Base-by-base conservation (phyloP, 2,329 filamentous ascomycete species). In the Aspergillus floridensis region DNA sequence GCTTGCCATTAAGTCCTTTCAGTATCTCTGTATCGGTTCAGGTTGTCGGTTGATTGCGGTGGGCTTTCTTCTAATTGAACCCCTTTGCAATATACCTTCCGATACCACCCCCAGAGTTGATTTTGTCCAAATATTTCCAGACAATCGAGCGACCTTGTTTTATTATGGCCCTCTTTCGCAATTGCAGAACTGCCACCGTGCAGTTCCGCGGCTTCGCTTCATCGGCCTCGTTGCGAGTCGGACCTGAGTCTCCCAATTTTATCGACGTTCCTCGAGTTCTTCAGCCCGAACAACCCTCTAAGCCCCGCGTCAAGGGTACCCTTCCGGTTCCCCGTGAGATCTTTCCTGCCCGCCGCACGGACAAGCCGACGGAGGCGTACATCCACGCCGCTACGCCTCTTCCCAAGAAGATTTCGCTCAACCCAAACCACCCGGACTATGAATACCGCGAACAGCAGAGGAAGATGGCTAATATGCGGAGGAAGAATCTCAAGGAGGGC, bases 201-300 rank as follows among this genome's bases (percentile, higher is more conserved):
- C 75, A 77, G 62, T 66, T 71, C 69, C 76, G 76, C 59, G 70
- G 74, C 56, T 77, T 79, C 66, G 66, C 74, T 51, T 73, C 74
- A 29, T 73, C 76, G 12, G 61, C 74, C 58, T 67, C 59, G 49
- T 69, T 70, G 59, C 70, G 74, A 66, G 71, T 77, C 57, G 75
- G 75, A 29, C 93, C 95, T 52, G 91, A 97, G 74, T 96, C 92
- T 38, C 93, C 95, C 50, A 84, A 85, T 65, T 98, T 90, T 80
- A 90, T 98, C 77, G 87, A 91, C 65, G 81, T 97, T 57, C 93
- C 93, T 51, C 82, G 83, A 66, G 84, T 90, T 52, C 84, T 86
- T n/a, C 92, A 96, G 74, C 86, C 88, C 53, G 82, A 85, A n/a
- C 76, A 79, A 47, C 76, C 79, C 3, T 70, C 74, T 54, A 79